A percentile compares a stretch with the other conserved stretches of the same genome.
These are phyloP conservation scores for Geosmithia flava DNA, from an alignment of 2,329 filamentous ascomycete genomes.

Conservation along the genomic window DNA sequence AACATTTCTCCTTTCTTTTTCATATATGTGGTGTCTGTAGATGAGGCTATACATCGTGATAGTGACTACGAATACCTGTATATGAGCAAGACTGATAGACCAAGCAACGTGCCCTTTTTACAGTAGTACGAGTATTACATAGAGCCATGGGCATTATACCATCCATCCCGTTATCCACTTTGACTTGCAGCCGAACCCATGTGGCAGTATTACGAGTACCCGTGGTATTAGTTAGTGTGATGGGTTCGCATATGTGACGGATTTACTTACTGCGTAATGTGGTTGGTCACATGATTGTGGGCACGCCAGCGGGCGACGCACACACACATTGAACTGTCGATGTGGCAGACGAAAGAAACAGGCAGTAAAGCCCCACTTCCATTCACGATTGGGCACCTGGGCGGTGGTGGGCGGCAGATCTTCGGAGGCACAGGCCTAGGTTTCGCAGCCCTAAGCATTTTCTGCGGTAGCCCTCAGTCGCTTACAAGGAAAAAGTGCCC, in stretches of 20 bases:
- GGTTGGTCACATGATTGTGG: neutral
- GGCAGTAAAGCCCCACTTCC: neutral
- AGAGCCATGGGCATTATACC: neutral
- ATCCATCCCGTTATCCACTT: neutral
- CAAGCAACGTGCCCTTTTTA: neutral
- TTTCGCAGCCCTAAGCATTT: constrained; percentile 23
- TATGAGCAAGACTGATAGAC: neutral
- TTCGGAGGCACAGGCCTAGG: constrained; percentile 18
- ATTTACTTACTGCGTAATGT: neutral
- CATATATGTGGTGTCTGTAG: neutral
- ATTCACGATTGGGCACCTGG: neutral
- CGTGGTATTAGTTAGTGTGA: neutral
- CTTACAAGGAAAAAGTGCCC: constrained; percentile 15
- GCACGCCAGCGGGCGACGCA: neutral
- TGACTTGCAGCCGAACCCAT: neutral
- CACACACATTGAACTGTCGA: neutral
- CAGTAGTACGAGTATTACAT: neutral
- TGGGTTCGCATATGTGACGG: neutral
- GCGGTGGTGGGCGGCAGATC: constrained; percentile 13
- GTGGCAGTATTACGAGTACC: neutral
- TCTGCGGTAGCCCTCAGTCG: constrained; percentile 16
- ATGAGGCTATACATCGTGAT: neutral
- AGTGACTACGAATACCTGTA: neutral
- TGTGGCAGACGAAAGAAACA: neutral
- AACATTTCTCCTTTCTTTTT: neutral